A percentile compares a stretch with the other conserved stretches of the same genome.
These are phyloP conservation scores for Fusarium transvaalense DNA, from an alignment of 2,329 filamentous ascomycete species.

Conservation along the genomic window DNA sequence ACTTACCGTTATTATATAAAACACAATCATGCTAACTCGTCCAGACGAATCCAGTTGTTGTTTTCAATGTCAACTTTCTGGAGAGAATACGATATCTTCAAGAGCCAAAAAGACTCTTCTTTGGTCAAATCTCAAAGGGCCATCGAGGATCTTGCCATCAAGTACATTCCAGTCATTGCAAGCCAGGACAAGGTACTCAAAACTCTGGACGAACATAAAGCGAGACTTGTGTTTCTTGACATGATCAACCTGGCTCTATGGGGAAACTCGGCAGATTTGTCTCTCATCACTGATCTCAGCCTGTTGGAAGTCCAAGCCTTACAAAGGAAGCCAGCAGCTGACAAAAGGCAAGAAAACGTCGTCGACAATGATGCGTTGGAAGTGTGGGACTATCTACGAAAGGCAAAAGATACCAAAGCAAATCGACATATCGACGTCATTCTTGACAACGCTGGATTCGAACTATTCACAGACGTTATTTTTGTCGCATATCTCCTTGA, in stretches of 20 bases:
- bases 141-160: slow-evolving; percentile 1
- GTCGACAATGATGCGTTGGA: slow-evolving; percentile 4
- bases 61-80: slow-evolving; percentile 4
- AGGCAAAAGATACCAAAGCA: accelerated
- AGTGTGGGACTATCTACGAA: slow-evolving; percentile 6
- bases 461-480: slow-evolving; percentile 11
- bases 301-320: slow-evolving; percentile 9
- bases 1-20: accelerated
- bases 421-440: slow-evolving; percentile 9
- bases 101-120: slow-evolving; percentile 9
- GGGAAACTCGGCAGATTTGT: slow-evolving; percentile 18
- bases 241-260: slow-evolving; percentile 1
- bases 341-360: not conserved
- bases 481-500: slow-evolving; percentile 9
- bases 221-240: not conserved
- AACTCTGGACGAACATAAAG: not conserved
- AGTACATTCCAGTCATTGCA: not conserved
- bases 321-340: not conserved
- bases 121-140: not conserved
- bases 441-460: slow-evolving; percentile 18
- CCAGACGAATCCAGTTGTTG: slow-evolving; percentile 3
- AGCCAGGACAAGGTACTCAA: not conserved
- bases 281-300: slow-evolving; percentile 11
- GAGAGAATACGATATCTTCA: slow-evolving; percentile 10
- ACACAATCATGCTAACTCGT: not conserved